Evolutionary conservation across 441 rosid species (phyloP).

Genomic region (Metrosideros polymorpha): DNA sequence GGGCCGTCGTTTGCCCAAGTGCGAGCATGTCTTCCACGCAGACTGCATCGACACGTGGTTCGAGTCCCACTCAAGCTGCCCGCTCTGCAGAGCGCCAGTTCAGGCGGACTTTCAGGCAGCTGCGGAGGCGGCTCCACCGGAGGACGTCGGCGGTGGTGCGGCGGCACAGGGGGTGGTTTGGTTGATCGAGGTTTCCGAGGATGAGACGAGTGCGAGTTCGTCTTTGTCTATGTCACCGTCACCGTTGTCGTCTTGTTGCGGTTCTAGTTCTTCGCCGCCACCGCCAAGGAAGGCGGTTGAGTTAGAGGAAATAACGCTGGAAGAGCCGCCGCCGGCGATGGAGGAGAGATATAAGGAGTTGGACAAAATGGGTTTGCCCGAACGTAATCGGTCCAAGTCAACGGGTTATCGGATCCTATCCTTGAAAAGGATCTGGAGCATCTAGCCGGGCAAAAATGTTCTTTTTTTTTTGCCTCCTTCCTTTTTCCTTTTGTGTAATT

Average conservation of each 20-base stretch:
- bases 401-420: slow-evolving; percentile 16
- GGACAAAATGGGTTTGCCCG: slow-evolving; percentile 6
- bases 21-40: slow-evolving; percentile 47
- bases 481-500: neutral
- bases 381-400: slow-evolving; percentile 2
- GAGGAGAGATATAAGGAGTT: slow-evolving; percentile 3
- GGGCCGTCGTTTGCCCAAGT: slow-evolving; percentile 41
- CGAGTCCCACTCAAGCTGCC: slow-evolving; percentile 42
- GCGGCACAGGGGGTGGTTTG: neutral
- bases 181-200: neutral
- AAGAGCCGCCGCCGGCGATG: slow-evolving; percentile 11
- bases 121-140: neutral
- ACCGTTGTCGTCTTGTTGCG: neutral
- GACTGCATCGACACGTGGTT: slow-evolving; percentile 64
- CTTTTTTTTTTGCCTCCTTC: neutral
- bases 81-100: slow-evolving; percentile 51
- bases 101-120: neutral
- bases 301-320: slow-evolving; percentile 22
- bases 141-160: neutral
- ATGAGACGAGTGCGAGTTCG: neutral
- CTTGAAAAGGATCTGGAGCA: slow-evolving; percentile 27
- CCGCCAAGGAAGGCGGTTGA: slow-evolving; percentile 19
- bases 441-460: neutral
- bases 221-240: neutral
- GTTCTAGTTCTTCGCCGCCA: slow-evolving; percentile 6